Percentiles rank a stretch among this genome's conserved stretches.
Conservation (phyloP, 169 alveolate species). For the Plasmodium inui region DNA sequence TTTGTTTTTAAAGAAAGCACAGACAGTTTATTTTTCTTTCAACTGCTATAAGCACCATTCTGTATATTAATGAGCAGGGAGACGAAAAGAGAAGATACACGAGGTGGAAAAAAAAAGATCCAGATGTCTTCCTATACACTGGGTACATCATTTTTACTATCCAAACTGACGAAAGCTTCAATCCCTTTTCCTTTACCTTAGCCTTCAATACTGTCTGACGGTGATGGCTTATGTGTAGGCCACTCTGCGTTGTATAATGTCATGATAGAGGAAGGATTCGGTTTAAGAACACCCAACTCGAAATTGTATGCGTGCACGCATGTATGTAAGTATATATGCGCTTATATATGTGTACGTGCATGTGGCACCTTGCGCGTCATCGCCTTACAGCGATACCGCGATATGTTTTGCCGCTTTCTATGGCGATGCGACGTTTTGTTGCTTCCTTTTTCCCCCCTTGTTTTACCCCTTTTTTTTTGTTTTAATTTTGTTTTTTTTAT, state of each 20-base stretch:
- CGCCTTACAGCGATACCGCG: background rate
- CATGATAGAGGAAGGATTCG: background rate
- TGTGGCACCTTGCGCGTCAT: background rate
- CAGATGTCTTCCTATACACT: background rate
- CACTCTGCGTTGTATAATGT: background rate
- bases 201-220: background rate
- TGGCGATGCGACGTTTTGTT: background rate
- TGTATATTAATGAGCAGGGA: background rate
- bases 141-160: background rate
- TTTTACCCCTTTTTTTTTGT: background rate
- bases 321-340: background rate
- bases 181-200: background rate
- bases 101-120: background rate
- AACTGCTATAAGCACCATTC: background rate
- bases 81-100: background rate
- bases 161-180: background rate
- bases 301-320: background rate
- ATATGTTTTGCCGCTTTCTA: too few species aligned
- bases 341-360: background rate
- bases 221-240: background rate
- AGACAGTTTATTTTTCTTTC: background rate
- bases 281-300: background rate
- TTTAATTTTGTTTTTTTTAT: background rate
- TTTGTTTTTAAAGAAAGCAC: background rate
- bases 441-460: background rate